phyloP scores from a whole-genome alignment of 495 filamentous ascomycete species.

The Aspergillus diversus region DNA sequence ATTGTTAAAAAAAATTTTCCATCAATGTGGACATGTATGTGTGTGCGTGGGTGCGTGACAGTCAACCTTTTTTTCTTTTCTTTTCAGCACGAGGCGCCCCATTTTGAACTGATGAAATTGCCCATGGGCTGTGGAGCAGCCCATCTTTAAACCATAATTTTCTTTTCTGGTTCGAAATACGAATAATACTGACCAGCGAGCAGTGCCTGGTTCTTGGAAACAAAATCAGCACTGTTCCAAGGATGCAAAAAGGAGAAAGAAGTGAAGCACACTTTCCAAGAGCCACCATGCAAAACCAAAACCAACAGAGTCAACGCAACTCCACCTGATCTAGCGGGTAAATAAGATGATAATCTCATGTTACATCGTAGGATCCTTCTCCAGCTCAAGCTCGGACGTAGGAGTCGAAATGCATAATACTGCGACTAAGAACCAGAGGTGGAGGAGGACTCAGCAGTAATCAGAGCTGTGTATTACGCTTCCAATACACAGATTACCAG shows the following conservation, averaged over 20 bases:
- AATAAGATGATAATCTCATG: constrained; percentile 1
- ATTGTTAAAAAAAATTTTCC: not conserved
- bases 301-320: not conserved
- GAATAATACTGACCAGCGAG: not conserved
- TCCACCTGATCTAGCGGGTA: not conserved
- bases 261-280: no score
- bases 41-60: not conserved
- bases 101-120: not conserved
- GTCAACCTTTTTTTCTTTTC: not conserved
- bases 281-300: no score
- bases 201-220: not conserved
- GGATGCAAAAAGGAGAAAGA: not conserved
- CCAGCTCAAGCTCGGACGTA: not conserved
- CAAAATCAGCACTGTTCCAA: not conserved
- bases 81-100: constrained; percentile 1
- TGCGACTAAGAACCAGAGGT: not conserved
- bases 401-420: not conserved
- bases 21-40: not conserved
- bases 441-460: not conserved
- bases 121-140: not conserved
- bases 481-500: constrained; percentile 4
- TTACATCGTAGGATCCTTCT: constrained; percentile 1
- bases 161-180: not conserved
- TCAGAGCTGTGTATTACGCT: not conserved
- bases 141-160: not conserved